These are phyloP conservation scores for Cercospora sojina DNA, from an alignment of 2,329 filamentous ascomycete genomes.

Conservation along the genomic window DNA sequence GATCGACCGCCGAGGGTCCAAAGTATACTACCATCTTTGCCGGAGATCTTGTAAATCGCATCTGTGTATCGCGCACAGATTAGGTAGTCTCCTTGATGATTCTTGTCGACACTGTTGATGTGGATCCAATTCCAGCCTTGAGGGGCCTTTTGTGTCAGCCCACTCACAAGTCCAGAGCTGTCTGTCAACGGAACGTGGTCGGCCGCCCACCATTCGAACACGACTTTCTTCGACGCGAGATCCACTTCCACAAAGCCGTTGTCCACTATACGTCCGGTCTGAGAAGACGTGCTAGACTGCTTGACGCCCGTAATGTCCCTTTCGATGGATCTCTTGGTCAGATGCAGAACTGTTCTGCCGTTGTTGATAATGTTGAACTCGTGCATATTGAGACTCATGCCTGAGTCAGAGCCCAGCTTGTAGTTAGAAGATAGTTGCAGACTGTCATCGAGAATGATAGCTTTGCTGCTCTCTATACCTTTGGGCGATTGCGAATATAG, in stretches of 20 bases:
- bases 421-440: not conserved
- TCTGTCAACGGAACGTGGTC: constrained; percentile 39
- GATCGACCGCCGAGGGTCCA: constrained; percentile 38
- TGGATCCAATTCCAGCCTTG: constrained; percentile 33
- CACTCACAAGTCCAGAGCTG: constrained; percentile 22
- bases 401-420: not conserved
- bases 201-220: constrained; percentile 39
- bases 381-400: constrained; percentile 36
- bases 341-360: constrained; percentile 35
- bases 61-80: constrained; percentile 43
- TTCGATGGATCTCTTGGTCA: constrained; percentile 7
- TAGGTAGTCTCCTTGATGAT: constrained; percentile 41
- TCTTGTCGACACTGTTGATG: constrained; percentile 43
- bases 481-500: not conserved
- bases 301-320: not conserved
- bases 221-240: constrained; percentile 35
- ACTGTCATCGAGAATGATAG: constrained; percentile 13
- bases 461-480: constrained; percentile 9
- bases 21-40: constrained; percentile 37
- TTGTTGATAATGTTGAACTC: constrained; percentile 41
- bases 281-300: not conserved
- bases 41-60: constrained; percentile 42
- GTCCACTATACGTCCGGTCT: constrained; percentile 10
- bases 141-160: not conserved
- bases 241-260: constrained; percentile 34